Evolutionary conservation across 148 eudicot genomes (phyloP).

Genomic region (Polygonum aviculare): DNA sequence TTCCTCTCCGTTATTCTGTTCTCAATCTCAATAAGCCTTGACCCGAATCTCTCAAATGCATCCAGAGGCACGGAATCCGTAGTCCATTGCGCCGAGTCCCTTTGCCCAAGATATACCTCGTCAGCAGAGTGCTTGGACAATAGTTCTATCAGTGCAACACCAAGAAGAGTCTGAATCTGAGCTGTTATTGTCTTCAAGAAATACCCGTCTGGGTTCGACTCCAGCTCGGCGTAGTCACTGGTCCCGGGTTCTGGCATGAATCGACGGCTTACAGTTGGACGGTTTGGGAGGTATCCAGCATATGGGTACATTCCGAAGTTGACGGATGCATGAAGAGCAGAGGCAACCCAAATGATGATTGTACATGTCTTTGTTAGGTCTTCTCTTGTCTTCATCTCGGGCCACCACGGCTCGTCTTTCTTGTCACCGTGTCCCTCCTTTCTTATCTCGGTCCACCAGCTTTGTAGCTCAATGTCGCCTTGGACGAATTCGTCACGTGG

Average conservation of each 20-base stretch:
- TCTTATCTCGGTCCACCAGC: slow-evolving; percentile 59
- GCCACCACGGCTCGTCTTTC: slow-evolving; percentile 66
- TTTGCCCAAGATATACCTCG: slow-evolving; percentile 69
- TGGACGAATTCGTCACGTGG: slow-evolving; percentile 25
- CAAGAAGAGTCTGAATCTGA: slow-evolving; percentile 53
- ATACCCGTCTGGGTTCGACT: slow-evolving; percentile 36
- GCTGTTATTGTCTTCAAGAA: slow-evolving; percentile 50
- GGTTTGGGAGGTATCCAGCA: slow-evolving; percentile 68
- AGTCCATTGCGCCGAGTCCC: slow-evolving; percentile 53
- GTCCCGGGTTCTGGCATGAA: slow-evolving; percentile 67
- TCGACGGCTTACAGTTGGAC: slow-evolving; percentile 59
- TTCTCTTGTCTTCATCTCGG: slow-evolving; percentile 32
- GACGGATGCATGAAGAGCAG: slow-evolving; percentile 74
- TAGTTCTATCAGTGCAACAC: slow-evolving; percentile 56
- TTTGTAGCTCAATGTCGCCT: slow-evolving; percentile 60
- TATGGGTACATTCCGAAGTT: slow-evolving; percentile 75
- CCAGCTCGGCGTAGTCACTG: slow-evolving; percentile 43
- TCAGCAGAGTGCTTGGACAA: slow-evolving; percentile 54
- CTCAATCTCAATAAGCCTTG: slow-evolving; percentile 31
- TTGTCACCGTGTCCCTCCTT: slow-evolving; percentile 58
- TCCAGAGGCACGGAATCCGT: slow-evolving; percentile 30
- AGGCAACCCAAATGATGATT: slow-evolving; percentile 73
- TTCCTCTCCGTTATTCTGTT: slow-evolving; percentile 35
- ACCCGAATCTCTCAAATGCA: slow-evolving; percentile 40
- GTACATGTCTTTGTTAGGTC: slow-evolving; percentile 44